These are phyloP conservation scores for Trichoderma aggressivum DNA, from an alignment of 2,329 filamentous ascomycete species.

Conservation along the genomic window DNA sequence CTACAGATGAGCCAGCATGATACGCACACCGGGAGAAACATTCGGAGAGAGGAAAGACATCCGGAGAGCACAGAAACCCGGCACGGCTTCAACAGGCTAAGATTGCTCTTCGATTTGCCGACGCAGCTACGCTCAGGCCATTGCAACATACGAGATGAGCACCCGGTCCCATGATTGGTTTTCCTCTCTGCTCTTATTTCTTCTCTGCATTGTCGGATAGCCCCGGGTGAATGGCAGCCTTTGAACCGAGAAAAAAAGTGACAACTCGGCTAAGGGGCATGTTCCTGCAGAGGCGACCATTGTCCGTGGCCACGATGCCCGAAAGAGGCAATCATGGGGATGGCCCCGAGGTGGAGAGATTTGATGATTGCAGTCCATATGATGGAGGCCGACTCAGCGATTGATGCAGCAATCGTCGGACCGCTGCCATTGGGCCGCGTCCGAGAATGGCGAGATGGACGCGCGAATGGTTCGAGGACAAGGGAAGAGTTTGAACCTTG, in stretches of 20 bases:
- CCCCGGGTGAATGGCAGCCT: background rate
- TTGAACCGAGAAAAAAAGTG: background rate
- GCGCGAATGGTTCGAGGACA: background rate
- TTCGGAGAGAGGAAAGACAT: background rate
- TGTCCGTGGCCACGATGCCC: background rate
- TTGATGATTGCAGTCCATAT: background rate
- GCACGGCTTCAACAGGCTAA: background rate
- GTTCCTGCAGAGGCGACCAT: conserved; percentile 15
- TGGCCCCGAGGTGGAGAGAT: background rate
- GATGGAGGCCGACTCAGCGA: background rate
- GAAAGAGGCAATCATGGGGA: conserved; percentile 15
- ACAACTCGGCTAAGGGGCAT: background rate
- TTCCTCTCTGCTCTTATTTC: background rate
- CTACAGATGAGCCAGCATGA: background rate
- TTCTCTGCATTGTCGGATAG: background rate
- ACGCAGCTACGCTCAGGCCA: conserved; percentile 12
- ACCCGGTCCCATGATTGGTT: background rate
- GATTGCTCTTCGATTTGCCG: background rate
- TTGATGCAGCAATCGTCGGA: background rate
- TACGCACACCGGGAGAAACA: background rate
- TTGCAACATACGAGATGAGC: conserved; percentile 17
- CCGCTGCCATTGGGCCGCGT: background rate
- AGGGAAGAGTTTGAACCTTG: background rate
- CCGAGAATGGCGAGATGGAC: conserved; percentile 1
- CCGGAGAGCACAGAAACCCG: background rate